phyloP scores from a whole-genome alignment of 2,329 filamentous ascomycete species.

The Penicillium digitatum region DNA sequence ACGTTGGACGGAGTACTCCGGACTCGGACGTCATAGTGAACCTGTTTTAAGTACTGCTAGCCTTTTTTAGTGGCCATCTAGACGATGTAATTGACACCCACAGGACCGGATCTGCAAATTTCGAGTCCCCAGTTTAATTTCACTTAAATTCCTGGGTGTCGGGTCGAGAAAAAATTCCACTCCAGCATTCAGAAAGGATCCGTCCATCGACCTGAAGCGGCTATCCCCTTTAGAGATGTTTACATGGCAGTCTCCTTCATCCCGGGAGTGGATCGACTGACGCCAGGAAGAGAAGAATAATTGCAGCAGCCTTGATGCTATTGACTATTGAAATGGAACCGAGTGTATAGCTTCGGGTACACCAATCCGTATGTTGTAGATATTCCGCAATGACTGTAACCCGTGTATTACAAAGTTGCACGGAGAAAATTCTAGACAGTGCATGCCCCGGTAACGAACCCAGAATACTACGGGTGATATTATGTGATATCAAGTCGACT shows the following conservation, averaged over 20 bases:
- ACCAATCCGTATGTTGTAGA: not conserved
- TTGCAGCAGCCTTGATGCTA: not conserved
- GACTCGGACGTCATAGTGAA: not conserved
- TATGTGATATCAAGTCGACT: not conserved
- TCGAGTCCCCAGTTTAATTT: not conserved
- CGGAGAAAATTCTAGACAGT: not conserved
- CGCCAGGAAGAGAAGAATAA: slow-evolving; percentile 5
- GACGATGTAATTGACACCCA: not conserved
- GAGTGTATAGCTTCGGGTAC: not conserved
- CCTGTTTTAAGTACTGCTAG: not conserved
- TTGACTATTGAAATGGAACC: not conserved
- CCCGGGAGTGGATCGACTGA: slow-evolving; percentile 1
- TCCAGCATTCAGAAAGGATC: not conserved
- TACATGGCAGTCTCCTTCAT: slow-evolving; percentile 2
- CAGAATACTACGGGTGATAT: not conserved
- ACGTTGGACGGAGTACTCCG: not conserved
- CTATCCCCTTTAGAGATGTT: not conserved
- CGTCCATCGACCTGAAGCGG: not conserved
- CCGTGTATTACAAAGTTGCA: not conserved
- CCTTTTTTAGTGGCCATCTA: not conserved
- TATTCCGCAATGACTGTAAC: not conserved
- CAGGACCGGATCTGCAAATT: slow-evolving; percentile 1
- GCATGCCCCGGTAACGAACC: not conserved
- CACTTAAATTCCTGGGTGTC: not conserved
- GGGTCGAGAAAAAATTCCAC: not conserved